Percentiles rank a stretch among this genome's conserved stretches.
These are phyloP conservation scores for Rhizoclosmatium globosum DNA, from an alignment of 192 early-diverging fungal species.

Conservation along the genomic window DNA sequence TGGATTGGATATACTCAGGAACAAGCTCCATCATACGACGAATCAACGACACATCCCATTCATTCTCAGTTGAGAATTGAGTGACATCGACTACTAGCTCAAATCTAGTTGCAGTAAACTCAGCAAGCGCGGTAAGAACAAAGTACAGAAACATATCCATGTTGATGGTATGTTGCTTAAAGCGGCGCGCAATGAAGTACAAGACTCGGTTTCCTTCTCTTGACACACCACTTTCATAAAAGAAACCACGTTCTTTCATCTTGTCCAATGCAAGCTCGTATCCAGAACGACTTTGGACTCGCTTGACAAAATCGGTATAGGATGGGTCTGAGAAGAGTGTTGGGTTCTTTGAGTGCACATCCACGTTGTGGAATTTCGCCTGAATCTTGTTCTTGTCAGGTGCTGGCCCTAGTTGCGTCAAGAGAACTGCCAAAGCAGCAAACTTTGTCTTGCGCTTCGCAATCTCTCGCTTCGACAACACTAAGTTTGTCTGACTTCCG, in stretches of 20 bases:
- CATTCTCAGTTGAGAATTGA: constrained; percentile 80
- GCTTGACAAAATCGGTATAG: constrained; percentile 36
- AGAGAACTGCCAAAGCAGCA: constrained; percentile 81
- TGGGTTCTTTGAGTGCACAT: neutral
- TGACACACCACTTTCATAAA: constrained; percentile 85
- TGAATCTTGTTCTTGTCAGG: constrained; percentile 64
- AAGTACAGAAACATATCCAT: constrained; percentile 85
- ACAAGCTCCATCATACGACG: constrained; percentile 76
- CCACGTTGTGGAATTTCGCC: neutral
- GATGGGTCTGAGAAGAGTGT: neutral
- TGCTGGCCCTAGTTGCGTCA: constrained; percentile 89
- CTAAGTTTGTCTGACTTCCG: constrained; percentile 13
- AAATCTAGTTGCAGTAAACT: constrained; percentile 68
- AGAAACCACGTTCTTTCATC: constrained; percentile 57
- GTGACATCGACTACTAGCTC: constrained; percentile 87
- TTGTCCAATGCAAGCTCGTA: constrained; percentile 32
- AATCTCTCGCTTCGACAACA: neutral
- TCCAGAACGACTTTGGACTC: constrained; percentile 34
- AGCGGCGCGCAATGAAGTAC: constrained; percentile 83
- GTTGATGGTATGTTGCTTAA: constrained; percentile 80
- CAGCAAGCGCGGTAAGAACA: constrained; percentile 70
- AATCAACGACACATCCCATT: constrained; percentile 81
- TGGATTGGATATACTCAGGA: constrained; percentile 69
- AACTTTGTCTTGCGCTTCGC: constrained; percentile 69
- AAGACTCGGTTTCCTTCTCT: constrained; percentile 77